Evolutionary conservation across 768 basidiomycete species (phyloP).

Genomic region (Amanita polypyramis): DNA sequence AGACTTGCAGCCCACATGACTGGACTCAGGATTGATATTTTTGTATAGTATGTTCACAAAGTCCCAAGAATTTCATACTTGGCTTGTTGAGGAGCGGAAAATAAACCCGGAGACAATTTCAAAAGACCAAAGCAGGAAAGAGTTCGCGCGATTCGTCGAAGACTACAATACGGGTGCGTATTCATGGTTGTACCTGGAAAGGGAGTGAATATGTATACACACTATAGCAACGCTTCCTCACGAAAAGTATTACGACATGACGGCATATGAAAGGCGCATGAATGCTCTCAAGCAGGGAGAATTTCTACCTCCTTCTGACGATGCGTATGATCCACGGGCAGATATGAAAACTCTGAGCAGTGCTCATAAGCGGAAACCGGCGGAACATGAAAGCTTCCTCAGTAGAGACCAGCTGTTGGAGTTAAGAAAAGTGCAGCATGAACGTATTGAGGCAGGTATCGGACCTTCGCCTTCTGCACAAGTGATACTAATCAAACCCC

Average conservation of each 20-base stretch:
- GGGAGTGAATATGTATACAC: neutral
- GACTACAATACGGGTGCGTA: conserved; percentile 70
- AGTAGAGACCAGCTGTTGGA: conserved; percentile 74
- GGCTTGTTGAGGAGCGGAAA: conserved; percentile 89
- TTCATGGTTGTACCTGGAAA: neutral
- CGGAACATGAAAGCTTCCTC: conserved; percentile 67
- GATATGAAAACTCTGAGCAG: conserved; percentile 72
- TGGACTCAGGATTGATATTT: neutral
- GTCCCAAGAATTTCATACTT: conserved; percentile 78
- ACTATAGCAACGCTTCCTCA: conserved; percentile 80
- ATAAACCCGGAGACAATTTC: conserved; percentile 83
- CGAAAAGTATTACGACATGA: conserved; percentile 93
- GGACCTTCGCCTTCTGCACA: neutral
- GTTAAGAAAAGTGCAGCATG: conserved; percentile 73
- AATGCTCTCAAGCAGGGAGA: conserved; percentile 75
- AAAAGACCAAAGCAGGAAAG: conserved; percentile 79
- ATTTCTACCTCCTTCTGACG: conserved; percentile 59
- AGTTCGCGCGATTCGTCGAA: conserved; percentile 75
- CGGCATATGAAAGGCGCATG: conserved; percentile 79
- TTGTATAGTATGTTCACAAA: conserved; percentile 67
- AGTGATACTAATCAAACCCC: neutral
- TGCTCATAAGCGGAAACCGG: conserved; percentile 56
- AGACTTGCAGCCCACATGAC: neutral
- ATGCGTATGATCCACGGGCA: conserved; percentile 71
- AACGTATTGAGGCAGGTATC: conserved; percentile 61